Evolutionary conservation across 768 basidiomycete genomes (phyloP), one percentile per base, ranked within the genome.

Genomic region (Macrolepiota albuminosa): DNA sequence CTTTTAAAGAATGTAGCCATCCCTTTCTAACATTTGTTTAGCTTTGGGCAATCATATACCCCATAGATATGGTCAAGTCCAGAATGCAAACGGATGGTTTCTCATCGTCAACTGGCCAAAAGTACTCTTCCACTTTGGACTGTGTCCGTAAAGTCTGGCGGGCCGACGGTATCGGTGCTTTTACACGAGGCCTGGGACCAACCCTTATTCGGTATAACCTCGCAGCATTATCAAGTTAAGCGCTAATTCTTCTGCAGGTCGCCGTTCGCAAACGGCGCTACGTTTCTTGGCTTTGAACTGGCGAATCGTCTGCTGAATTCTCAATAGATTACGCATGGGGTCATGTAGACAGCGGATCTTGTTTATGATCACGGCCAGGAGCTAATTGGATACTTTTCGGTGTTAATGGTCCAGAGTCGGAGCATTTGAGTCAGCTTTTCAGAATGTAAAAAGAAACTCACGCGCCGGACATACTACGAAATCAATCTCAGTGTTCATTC

Each of bases 11-110:
- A 11, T 21, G 21, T 14, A 26, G 33, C 21, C 26, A 56, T 39
- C 18, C 58, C 47, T 45, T 50, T 64, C 26, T 69, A 43, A 57
- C 63, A 49, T 48, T 51, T 34, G 63, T 43, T 56, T 59, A 93
- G 91, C 78, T 94, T 33, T 94, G 92, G 92, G 87, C 84, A n/a
- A 77, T 93, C 10, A 95, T 94, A 76, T 96, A 96, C 77, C 95
- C 94, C 16, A 89, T 95, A 72, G 95, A 97, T 73, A 92, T 97
- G 83, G 86, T 98, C 69, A 98, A 98, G 70, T 93, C 93, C 31
- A 85, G 94, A 56, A 90, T 98, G 81, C 96, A 98, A 74, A 97
- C 95, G 0, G 96, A 98, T 68, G 91, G 88, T 0, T 94, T 95
- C 71, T 79, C 84, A 11, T 74, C 85, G 3, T 77, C 86, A 16